phyloP scores from a whole-genome alignment of 108 stramenopile genomes.

The Chaetoceros muelleri region DNA sequence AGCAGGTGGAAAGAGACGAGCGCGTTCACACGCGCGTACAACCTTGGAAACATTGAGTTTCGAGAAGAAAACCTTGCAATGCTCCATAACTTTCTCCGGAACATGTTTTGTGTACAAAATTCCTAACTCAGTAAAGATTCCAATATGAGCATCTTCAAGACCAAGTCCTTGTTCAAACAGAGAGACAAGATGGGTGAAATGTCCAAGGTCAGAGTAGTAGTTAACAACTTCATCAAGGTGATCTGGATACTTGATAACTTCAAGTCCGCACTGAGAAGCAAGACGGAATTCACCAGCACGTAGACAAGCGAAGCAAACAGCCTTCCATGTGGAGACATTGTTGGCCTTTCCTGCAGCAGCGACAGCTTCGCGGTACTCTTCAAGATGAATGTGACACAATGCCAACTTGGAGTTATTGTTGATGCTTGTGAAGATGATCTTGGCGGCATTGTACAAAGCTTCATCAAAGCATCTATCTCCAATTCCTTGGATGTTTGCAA shows the following conservation, averaged over 20 bases:
- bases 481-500: constrained; percentile 94
- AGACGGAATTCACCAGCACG: constrained; percentile 94
- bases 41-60: constrained; percentile 97
- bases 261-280: constrained; percentile 92
- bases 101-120: constrained; percentile 98
- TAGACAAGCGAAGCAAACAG: constrained; percentile 94
- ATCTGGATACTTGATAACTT: constrained; percentile 99
- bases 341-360: constrained; percentile 98
- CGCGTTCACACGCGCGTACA: constrained; percentile 97
- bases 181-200: constrained; percentile 91
- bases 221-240: constrained; percentile 98
- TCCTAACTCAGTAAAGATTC: constrained; percentile 98
- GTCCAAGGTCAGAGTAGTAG: constrained; percentile 95
- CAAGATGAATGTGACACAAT: constrained; percentile 94
- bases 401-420: constrained; percentile 99
- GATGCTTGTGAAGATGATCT: constrained; percentile 93
- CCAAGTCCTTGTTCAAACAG: constrained; percentile 99
- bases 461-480: constrained; percentile 94
- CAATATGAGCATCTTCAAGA: constrained; percentile 96
- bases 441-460: constrained; percentile 95
- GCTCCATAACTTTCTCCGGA: constrained; percentile 98
- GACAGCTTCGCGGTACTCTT: constrained; percentile 97
- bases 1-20: constrained; percentile 91
- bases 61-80: constrained; percentile 97
- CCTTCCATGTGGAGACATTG: constrained; percentile 98